Conservation (phyloP, 2,329 filamentous ascomycete genomes). For the Verticillium nubilum region DNA sequence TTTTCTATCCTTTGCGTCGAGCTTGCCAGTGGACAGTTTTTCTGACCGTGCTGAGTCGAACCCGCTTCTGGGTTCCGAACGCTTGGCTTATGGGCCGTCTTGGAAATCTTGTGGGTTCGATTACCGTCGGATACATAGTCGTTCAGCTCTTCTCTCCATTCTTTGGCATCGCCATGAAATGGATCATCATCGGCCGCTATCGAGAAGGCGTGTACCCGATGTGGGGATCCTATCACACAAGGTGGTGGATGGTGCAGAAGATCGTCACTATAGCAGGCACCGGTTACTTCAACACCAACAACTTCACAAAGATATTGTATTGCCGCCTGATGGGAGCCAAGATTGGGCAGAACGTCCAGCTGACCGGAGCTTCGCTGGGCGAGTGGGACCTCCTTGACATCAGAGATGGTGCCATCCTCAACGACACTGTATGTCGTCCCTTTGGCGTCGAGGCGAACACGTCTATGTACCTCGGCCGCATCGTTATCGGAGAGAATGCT, state of each 20-base stretch:
- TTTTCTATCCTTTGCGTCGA: conserved; percentile 45
- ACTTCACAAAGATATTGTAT: conserved; percentile 36
- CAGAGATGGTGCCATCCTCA: conserved; percentile 39
- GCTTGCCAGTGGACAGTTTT: conserved; percentile 48
- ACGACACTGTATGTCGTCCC: conserved; percentile 39
- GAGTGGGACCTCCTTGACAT: conserved; percentile 53
- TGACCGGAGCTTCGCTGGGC: conserved; percentile 38
- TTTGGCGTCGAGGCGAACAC: conserved; percentile 52
- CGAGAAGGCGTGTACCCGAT: conserved; percentile 50
- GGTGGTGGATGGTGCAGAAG: conserved; percentile 55
- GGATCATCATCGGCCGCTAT: conserved; percentile 48
- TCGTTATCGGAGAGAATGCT: conserved; percentile 40
- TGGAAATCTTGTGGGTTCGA: conserved; percentile 40
- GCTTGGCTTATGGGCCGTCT: conserved; percentile 36
- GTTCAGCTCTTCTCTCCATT: conserved; percentile 35
- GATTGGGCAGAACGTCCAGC: conserved; percentile 45
- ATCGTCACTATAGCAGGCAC: conserved; percentile 42
- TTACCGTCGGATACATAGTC: conserved; percentile 33
- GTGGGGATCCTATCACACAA: conserved; percentile 53
- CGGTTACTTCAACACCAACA: conserved; percentile 35
- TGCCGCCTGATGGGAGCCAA: conserved; percentile 47
- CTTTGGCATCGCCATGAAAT: conserved; percentile 44
- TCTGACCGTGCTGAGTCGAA: conserved; percentile 37
- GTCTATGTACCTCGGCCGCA: conserved; percentile 49
- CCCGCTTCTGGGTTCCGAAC: conserved; percentile 32